Base-by-base conservation (phyloP, 345 rosid genomes). In the Ceriops zippeliana region DNA sequence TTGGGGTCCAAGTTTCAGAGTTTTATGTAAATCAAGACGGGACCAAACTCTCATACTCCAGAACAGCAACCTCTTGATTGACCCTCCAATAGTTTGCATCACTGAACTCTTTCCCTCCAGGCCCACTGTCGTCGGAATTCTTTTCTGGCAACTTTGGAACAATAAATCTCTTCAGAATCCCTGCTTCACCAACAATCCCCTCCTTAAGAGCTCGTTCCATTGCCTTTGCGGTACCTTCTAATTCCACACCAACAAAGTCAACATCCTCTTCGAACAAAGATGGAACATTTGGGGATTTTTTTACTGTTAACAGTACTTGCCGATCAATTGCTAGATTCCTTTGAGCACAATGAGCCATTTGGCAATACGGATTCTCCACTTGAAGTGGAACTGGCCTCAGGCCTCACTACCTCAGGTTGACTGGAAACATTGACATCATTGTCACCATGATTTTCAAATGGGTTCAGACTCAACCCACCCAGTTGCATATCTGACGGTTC, bases 161-260 rank as follows among this genome's bases (percentile, higher is more conserved):
- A 13, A 83, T 70, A 68, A 70, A 86, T 75, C 90, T 83, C 79
- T 87, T 95, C 72, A 95, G 61, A 4, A 96, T 96, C 61, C 92
- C 98, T 5, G 98, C 98, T 77, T 91, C 99, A 49, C 96, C 97
- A 21, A 91, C 98, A 51, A 91, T 95, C 49, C 96, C 98, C 76
- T 95, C 92, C 78, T 89, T 91, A 26, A 88, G 85, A 63, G 97
- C 97, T 66, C 87, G 96, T 9, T 91, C 96, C 98, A 90, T 95
- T 58, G 97, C 98, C 83, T 87, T 90, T 83, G 88, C 96, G 1
- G 96, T 87, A 21, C 97, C 96, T 85, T 90, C 92, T 57, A 83
- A 62, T 75, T 91, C 98, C 62, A 91, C 92, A 3, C 99, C 99
- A 8, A 91, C 96, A 72, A 90, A 91, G 75, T 95, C 99, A 53